A percentile compares a stretch with the other conserved stretches of the same genome.
These are phyloP conservation scores for Paraphaeosphaeria sporulosa DNA, from an alignment of 2,329 filamentous ascomycete species.

Conservation along the genomic window DNA sequence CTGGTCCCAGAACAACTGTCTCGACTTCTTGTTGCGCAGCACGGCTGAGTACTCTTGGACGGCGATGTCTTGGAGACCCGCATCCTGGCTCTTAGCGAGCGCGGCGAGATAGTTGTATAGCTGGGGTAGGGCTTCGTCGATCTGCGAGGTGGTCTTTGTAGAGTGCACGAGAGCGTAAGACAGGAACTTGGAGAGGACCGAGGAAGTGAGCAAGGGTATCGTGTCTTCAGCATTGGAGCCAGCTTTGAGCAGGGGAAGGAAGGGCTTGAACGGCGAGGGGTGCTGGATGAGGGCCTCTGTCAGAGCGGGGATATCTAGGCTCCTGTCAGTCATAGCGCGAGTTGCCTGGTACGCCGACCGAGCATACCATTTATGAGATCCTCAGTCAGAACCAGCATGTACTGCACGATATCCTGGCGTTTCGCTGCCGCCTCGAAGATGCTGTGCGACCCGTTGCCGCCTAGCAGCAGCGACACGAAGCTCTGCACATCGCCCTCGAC, in stretches of 20 bases:
- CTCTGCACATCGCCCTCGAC: slow-evolving; percentile 81
- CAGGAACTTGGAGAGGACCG: slow-evolving; percentile 82
- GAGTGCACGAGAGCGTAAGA: slow-evolving; percentile 68
- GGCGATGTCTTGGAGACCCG: slow-evolving; percentile 92
- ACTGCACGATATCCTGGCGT: slow-evolving; percentile 90
- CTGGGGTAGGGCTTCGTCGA: slow-evolving; percentile 78
- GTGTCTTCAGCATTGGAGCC: slow-evolving; percentile 84
- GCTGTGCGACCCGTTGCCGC: slow-evolving; percentile 69
- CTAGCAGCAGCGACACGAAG: slow-evolving; percentile 82
- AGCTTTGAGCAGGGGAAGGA: slow-evolving; percentile 83
- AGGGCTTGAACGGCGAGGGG: slow-evolving; percentile 75
- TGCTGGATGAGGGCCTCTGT: slow-evolving; percentile 78
- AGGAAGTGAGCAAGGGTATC: slow-evolving; percentile 88
- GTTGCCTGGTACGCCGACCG: neutral
- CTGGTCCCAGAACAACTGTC: slow-evolving; percentile 90
- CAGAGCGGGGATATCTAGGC: slow-evolving; percentile 77
- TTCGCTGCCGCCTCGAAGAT: slow-evolving; percentile 83
- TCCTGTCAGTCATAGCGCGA: slow-evolving; percentile 23
- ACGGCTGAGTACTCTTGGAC: slow-evolving; percentile 90
- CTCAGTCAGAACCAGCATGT: slow-evolving; percentile 86
- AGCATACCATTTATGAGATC: slow-evolving; percentile 83
- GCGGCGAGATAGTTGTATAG: slow-evolving; percentile 87
- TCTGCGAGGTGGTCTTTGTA: slow-evolving; percentile 66
- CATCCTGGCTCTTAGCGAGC: slow-evolving; percentile 84
- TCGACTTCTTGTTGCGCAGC: slow-evolving; percentile 75